Evolutionary conservation across 2,329 filamentous ascomycete species (phyloP).

Genomic region (Annulohypoxylon truncatum): DNA sequence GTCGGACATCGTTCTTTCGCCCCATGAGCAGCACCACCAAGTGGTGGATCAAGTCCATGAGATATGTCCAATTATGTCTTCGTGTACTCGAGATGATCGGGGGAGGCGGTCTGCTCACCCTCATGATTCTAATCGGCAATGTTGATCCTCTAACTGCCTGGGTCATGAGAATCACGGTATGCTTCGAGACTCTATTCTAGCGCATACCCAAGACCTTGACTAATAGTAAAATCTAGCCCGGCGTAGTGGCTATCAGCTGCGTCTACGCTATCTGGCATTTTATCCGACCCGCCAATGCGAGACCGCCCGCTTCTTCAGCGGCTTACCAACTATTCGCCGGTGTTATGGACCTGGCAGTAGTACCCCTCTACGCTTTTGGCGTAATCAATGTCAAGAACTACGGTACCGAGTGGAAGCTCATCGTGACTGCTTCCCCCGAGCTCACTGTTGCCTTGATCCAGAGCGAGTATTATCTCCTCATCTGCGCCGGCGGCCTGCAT

Average conservation of each 20-base stretch:
- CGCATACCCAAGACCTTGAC: constrained; percentile 25
- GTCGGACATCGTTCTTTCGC: constrained; percentile 69
- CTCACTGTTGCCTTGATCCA: constrained; percentile 71
- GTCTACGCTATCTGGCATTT: constrained; percentile 87
- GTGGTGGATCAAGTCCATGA: constrained; percentile 74
- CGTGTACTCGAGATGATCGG: constrained; percentile 75
- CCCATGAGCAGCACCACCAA: constrained; percentile 79
- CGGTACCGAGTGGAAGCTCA: constrained; percentile 71
- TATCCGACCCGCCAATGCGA: constrained; percentile 72
- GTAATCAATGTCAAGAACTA: constrained; percentile 60
- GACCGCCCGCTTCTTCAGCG: constrained; percentile 82
- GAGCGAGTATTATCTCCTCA: constrained; percentile 75
- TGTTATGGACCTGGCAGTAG: constrained; percentile 72
- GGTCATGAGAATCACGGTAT: constrained; percentile 81
- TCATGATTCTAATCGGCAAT: constrained; percentile 80
- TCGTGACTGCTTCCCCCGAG: constrained; percentile 65
- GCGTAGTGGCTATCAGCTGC: constrained; percentile 76
- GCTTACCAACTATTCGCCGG: constrained; percentile 90
- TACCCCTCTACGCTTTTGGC: constrained; percentile 68
- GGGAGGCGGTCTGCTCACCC: constrained; percentile 76
- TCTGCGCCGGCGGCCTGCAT: constrained; percentile 74
- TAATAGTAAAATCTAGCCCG: constrained; percentile 66
- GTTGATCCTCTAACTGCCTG: constrained; percentile 74
- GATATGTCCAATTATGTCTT: constrained; percentile 76
- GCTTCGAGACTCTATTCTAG: constrained; percentile 47